These are phyloP conservation scores for Ceratocystis lukuohia DNA, from an alignment of 2,329 filamentous ascomycete genomes.

Conservation along the genomic window DNA sequence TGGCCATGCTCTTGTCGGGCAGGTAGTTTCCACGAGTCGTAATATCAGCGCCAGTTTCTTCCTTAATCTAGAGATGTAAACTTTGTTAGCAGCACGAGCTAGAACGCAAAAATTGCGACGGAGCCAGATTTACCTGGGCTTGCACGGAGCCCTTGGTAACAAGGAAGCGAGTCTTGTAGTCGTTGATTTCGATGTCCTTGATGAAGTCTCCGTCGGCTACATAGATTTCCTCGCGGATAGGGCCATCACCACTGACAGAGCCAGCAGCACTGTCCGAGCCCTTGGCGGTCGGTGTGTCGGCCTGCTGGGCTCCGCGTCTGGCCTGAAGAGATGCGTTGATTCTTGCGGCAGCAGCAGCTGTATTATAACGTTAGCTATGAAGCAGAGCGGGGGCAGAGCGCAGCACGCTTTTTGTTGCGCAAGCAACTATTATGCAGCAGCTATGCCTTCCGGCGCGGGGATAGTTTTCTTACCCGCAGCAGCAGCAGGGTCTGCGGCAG, in stretches of 20 bases:
- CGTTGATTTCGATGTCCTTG: slow-evolving; percentile 98
- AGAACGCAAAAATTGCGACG: background rate
- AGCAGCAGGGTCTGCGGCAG: slow-evolving; percentile 52
- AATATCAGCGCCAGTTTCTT: slow-evolving; percentile 99
- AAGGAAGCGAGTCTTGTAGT: slow-evolving; percentile 89
- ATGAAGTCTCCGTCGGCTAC: slow-evolving; percentile 95
- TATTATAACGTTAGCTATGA: slow-evolving; percentile 11
- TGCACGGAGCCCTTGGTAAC: slow-evolving; percentile 94
- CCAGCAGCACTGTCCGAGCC: slow-evolving; percentile 26
- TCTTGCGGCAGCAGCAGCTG: slow-evolving; percentile 75
- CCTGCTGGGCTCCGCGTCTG: slow-evolving; percentile 80
- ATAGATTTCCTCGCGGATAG: slow-evolving; percentile 77
- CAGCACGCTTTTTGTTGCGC: too few relatives aligned
- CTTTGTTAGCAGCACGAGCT: background rate
- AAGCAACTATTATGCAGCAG: too few relatives aligned
- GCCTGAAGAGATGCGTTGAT: slow-evolving; percentile 75
- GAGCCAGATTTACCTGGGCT: slow-evolving; percentile 72
- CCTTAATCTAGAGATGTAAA: slow-evolving; percentile 67
- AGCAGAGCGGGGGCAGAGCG: background rate
- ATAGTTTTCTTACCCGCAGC: slow-evolving; percentile 51
- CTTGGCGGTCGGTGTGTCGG: slow-evolving; percentile 73
- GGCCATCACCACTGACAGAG: slow-evolving; percentile 29
- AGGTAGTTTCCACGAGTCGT: slow-evolving; percentile 94
- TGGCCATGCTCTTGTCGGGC: slow-evolving; percentile 95
- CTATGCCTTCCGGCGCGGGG: too few relatives aligned